These are phyloP conservation scores for Fusarium nurragi DNA, from an alignment of 2,329 filamentous ascomycete genomes.

Conservation along the genomic window DNA sequence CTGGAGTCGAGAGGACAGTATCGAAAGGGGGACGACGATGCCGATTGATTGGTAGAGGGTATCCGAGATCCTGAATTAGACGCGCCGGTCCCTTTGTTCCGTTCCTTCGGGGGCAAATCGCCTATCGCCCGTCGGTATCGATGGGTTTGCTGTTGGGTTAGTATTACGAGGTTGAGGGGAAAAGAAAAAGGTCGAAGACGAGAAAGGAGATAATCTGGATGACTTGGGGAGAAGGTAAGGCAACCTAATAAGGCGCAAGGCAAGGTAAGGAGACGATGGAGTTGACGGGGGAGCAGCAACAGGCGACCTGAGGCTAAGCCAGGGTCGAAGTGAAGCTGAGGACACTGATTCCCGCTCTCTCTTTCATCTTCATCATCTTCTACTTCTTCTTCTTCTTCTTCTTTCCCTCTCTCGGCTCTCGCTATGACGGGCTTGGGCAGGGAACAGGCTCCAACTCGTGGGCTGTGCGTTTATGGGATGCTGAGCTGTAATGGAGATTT, in stretches of 20 bases:
- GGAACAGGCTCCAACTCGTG: conserved; percentile 28
- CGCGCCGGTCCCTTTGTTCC: conserved; percentile 29
- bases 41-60: conserved; percentile 35
- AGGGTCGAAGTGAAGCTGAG: conserved; percentile 32
- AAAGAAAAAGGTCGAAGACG: conserved; percentile 8
- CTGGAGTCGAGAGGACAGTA: conserved; percentile 23
- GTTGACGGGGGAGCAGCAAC: conserved; percentile 15
- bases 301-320: conserved; percentile 8
- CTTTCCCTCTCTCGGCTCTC: not conserved
- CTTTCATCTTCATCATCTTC: no score
- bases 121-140: conserved; percentile 31
- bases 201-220: conserved; percentile 6
- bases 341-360: conserved; percentile 14
- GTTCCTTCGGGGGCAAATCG: conserved; percentile 18
- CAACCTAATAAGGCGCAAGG: not conserved
- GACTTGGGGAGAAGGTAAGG: conserved; percentile 1
- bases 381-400: conserved; percentile 6
- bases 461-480: conserved; percentile 35
- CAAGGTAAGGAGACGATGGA: conserved; percentile 20
- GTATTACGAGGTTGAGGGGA: conserved; percentile 28
- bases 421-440: conserved; percentile 9
- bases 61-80: conserved; percentile 27
- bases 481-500: conserved; percentile 19
- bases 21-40: conserved; percentile 31
- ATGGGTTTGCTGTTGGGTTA: conserved; percentile 27